Evolutionary conservation across 2,329 filamentous ascomycete genomes (phyloP).

Genomic region (Domatiomyces catenatus): DNA sequence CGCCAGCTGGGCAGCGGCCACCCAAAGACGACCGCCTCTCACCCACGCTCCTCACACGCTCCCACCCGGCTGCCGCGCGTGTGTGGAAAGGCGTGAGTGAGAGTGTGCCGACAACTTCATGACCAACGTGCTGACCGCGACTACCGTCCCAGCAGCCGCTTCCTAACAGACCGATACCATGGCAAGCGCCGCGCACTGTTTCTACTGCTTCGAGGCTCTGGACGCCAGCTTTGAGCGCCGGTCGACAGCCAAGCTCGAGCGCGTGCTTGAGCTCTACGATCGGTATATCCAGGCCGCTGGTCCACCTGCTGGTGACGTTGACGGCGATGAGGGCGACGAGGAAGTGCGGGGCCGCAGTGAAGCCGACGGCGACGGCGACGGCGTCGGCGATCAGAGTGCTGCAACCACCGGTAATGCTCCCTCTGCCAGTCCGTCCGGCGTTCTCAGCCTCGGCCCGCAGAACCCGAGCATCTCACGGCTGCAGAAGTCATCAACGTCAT

Average conservation of each 20-base stretch:
- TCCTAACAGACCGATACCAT: slow-evolving; percentile 34
- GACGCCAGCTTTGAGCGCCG: slow-evolving; percentile 58
- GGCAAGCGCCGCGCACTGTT: slow-evolving; percentile 74
- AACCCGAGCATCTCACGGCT: slow-evolving; percentile 19
- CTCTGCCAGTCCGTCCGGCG: too few relatives aligned
- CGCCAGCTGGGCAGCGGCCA: too few relatives aligned
- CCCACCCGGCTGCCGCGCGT: not conserved
- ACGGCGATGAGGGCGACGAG: slow-evolving; percentile 22
- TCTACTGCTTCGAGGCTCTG: slow-evolving; percentile 84
- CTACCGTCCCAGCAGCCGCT: not conserved
- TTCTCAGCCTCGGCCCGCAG: slow-evolving; percentile 12
- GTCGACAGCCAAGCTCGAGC: slow-evolving; percentile 48
- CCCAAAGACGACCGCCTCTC: too few relatives aligned
- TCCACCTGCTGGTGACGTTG: slow-evolving; percentile 17
- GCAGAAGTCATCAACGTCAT: slow-evolving; percentile 15
- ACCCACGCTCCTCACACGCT: not conserved
- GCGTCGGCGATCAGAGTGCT: slow-evolving; percentile 9
- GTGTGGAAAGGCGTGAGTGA: not conserved
- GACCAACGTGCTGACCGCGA: too few relatives aligned
- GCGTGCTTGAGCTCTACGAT: slow-evolving; percentile 56
- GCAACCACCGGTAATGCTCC: not conserved
- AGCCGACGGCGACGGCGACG: slow-evolving; percentile 15
- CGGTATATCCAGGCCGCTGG: slow-evolving; percentile 27
- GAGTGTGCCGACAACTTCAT: not conserved
- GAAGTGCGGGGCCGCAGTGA: slow-evolving; percentile 8